Evolutionary conservation across 202 grass and related monocot genomes (phyloP).

Genomic region (Hordeum pubiflorum): DNA sequence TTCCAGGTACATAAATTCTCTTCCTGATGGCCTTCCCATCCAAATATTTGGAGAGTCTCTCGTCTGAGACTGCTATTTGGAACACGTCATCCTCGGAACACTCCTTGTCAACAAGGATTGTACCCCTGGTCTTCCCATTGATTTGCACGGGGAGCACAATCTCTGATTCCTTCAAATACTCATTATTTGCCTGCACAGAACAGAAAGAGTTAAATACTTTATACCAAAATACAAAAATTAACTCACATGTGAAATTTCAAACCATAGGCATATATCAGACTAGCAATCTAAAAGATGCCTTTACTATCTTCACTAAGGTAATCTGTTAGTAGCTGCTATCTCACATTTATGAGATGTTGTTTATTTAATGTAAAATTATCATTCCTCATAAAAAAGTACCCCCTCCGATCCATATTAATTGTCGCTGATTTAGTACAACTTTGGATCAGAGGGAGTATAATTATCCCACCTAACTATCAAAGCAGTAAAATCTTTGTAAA

Average conservation of each 20-base stretch:
- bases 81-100: slow-evolving; percentile 75
- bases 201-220: slow-evolving; percentile 12
- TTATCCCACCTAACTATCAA: neutral
- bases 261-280: neutral
- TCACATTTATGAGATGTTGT: neutral
- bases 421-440: too few relatives aligned
- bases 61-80: slow-evolving; percentile 52
- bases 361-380: neutral
- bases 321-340: neutral
- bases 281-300: neutral
- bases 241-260: neutral
- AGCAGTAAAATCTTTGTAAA: neutral
- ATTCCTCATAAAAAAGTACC: too few relatives aligned
- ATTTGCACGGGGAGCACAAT: slow-evolving; percentile 82
- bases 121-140: slow-evolving; percentile 91
- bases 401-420: too few relatives aligned
- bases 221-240: neutral
- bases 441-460: neutral
- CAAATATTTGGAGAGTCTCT: slow-evolving; percentile 87
- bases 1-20: slow-evolving; percentile 83
- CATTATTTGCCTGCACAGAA: slow-evolving; percentile 54
- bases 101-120: slow-evolving; percentile 71
- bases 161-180: slow-evolving; percentile 80
- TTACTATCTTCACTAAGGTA: neutral
- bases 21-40: slow-evolving; percentile 59